Conservation (phyloP, 192 early-diverging fungal species). For the Linnemannia elongata region DNA sequence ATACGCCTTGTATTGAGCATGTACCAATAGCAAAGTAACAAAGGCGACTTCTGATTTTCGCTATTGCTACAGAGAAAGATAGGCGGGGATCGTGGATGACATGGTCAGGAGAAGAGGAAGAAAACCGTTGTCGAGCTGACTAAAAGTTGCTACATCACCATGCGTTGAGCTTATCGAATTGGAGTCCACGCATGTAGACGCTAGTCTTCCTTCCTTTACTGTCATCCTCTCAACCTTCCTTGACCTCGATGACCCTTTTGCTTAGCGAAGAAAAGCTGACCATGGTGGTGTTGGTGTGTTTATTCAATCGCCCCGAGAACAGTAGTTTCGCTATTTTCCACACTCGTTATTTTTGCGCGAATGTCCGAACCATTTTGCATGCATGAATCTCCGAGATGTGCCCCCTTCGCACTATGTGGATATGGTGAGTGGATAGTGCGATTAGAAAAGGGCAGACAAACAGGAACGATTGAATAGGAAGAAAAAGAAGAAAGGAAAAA, state of each 20-base stretch:
- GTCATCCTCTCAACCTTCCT: not conserved
- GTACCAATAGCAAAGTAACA: no score
- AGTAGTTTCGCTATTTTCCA: not conserved
- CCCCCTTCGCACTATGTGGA: not conserved
- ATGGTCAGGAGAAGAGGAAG: no score
- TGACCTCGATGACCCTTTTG: not conserved
- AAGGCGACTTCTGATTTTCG: no score
- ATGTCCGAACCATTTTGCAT: not conserved
- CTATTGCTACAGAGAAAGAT: no score
- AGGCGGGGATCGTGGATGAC: no score
- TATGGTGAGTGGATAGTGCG: not conserved
- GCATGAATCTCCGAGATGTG: not conserved
- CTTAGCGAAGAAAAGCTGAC: not conserved
- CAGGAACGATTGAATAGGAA: not conserved
- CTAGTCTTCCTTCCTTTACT: not conserved
- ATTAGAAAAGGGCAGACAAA: not conserved
- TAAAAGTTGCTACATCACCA: not conserved
- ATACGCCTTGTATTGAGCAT: not conserved
- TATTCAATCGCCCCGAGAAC: no score
- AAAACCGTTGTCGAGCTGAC: no score
- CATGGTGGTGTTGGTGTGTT: no score
- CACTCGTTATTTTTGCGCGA: not conserved
- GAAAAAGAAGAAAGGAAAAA: not conserved
- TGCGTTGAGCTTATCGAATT: no score
- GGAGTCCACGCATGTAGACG: not conserved